phyloP scores from a whole-genome alignment of 805 yeast species.

The Wickerhamiella hasegawae region DNA sequence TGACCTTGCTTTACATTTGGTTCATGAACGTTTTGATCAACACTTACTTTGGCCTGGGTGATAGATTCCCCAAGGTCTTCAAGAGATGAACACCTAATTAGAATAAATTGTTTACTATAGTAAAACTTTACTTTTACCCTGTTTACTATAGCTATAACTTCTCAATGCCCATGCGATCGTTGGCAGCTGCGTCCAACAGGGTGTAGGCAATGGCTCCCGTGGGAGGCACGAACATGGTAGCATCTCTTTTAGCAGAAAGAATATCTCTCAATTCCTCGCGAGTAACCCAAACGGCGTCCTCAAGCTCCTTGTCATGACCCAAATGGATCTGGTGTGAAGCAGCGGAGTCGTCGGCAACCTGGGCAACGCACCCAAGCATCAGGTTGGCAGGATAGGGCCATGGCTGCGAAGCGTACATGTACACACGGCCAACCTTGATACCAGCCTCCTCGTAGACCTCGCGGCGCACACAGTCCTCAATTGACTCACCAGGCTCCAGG shows the following conservation, averaged over 20 bases:
- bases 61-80: too few relatives aligned
- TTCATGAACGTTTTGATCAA: slow-evolving; percentile 11
- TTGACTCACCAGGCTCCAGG: slow-evolving; percentile 86
- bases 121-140: neutral
- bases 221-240: slow-evolving; percentile 18
- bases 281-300: slow-evolving; percentile 77
- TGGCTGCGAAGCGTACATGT: slow-evolving; percentile 66
- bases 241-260: slow-evolving; percentile 4
- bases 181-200: slow-evolving; percentile 12
- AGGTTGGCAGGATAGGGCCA: slow-evolving; percentile 95
- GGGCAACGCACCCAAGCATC: slow-evolving; percentile 87
- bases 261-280: slow-evolving; percentile 33
- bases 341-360: slow-evolving; percentile 41
- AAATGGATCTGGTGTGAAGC: slow-evolving; percentile 33
- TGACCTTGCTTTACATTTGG: slow-evolving; percentile 10
- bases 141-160: neutral
- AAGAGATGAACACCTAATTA: too few relatives aligned
- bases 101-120: too few relatives aligned
- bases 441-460: slow-evolving; percentile 98
- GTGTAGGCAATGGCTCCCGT: slow-evolving; percentile 22
- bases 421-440: slow-evolving; percentile 40
- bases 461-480: slow-evolving; percentile 73
- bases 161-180: neutral
- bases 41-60: too few relatives aligned
- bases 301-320: slow-evolving; percentile 73